Base-by-base conservation (phyloP, 2,329 filamentous ascomycete genomes). In the Colletotrichum filicis region DNA sequence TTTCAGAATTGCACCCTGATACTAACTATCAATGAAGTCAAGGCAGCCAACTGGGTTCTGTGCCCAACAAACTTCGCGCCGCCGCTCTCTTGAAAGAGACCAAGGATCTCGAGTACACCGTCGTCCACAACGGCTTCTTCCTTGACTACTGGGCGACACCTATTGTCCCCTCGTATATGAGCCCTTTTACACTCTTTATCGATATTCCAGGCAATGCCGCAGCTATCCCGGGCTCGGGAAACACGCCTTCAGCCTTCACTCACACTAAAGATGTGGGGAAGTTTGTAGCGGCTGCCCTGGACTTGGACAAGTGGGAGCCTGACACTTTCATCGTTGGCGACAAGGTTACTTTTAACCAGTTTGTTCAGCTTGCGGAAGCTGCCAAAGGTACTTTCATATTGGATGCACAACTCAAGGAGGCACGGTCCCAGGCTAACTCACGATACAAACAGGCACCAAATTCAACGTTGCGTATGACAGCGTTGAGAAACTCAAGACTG, bases 191-290 rank as follows among this genome's bases (percentile, higher is more conserved):
- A 0, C 82, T 87, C 16, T 81, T 84, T 4, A 72, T 89, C 24
- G 85, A 89, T 75, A 82, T 88, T 11, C 68, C 77, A 4, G 80
- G 81, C 71, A 83, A 85, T 14, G 78, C 78, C 3, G 88, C 88
- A 1, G 85, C 83, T 12, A 84, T 89, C 24, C 87, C 88, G 0
- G 87, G 86, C 0, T 80, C 83, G 26, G 88, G 88, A 0, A 79
- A 85, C n/a, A 80, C 79, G 6, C 78, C 78, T 3, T 80, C 86
- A 9, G 78, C 81, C 3, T 85, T 88, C 77, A 89, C 87, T 0
- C 85, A 88, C 75, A 86, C 83, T 1, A 78, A 78, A 5, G 88
- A 90, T 75, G 79, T 90, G 53, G 87, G 83, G 3, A 81, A 78
- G 46, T 88, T 86, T 66, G 80, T 88, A 5, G 83, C 81, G 8